Conservation (phyloP, 176 grass and related monocot genomes). For the Triticum dicoccoides region DNA sequence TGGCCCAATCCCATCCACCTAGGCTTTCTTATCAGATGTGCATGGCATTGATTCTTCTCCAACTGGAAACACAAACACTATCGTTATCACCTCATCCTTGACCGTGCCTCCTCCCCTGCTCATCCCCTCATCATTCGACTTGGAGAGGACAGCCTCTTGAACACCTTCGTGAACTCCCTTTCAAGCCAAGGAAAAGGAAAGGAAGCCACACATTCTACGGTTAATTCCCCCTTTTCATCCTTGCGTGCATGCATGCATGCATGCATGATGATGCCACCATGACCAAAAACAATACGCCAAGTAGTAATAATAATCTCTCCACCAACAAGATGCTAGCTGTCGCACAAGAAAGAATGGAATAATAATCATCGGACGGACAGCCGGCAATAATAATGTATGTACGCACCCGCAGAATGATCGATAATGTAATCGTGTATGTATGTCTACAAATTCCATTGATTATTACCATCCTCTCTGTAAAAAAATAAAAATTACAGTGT, state of each 20-base stretch:
- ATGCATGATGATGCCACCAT: too few species aligned
- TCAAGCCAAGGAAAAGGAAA: conserved; percentile 28
- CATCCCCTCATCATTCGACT: conserved; percentile 8
- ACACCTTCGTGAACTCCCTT: conserved; percentile 17
- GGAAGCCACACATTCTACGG: neutral
- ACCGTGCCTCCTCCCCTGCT: neutral
- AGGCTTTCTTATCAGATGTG: conserved; percentile 38
- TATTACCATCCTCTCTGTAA: conserved; percentile 39
- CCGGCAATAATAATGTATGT: conserved; percentile 4
- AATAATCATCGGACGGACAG: conserved; percentile 17
- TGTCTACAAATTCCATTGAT: conserved; percentile 41
- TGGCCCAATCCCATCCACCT: neutral
- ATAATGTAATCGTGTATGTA: conserved; percentile 21
- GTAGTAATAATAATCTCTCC: neutral
- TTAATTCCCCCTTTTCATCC: neutral
- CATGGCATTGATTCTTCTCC: conserved; percentile 37
- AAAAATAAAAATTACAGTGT: conserved; percentile 45
- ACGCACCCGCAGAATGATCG: neutral
- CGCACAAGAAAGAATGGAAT: neutral
- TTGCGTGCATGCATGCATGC: neutral
- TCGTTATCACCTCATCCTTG: neutral
- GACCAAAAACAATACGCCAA: too few species aligned
- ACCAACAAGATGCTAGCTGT: neutral
- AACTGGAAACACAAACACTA: conserved; percentile 2
- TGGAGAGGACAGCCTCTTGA: too few species aligned